phyloP scores from a whole-genome alignment of 73 alveolate species.

The Tetrahymena borealis region DNA sequence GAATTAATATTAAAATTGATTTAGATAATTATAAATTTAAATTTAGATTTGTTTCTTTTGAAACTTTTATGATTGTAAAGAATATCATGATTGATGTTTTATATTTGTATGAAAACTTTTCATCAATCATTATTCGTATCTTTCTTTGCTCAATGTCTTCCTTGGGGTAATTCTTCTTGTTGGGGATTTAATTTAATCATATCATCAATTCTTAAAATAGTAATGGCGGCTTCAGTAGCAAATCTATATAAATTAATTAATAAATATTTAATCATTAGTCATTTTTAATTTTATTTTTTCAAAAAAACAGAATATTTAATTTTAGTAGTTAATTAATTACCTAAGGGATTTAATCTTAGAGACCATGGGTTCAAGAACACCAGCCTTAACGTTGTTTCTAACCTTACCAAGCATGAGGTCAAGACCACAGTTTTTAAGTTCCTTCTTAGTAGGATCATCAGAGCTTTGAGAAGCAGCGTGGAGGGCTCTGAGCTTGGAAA shows the following conservation, averaged over 20 bases:
- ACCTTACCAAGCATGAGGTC: slow-evolving; percentile 90
- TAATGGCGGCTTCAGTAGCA: slow-evolving; percentile 99
- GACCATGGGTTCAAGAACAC: slow-evolving; percentile 97
- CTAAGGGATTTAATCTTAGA: slow-evolving; percentile 87
- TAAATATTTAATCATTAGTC: no score
- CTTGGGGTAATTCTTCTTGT: slow-evolving; percentile 53
- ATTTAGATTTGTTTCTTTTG: no score
- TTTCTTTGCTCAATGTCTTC: slow-evolving; percentile 32
- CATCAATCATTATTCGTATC: neutral
- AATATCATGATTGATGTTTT: no score
- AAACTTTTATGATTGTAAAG: no score
- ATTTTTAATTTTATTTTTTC: neutral
- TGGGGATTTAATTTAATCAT: slow-evolving; percentile 84
- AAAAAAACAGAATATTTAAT: neutral
- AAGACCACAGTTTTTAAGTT: slow-evolving; percentile 79
- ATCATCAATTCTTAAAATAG: slow-evolving; percentile 95
- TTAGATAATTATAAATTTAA: neutral
- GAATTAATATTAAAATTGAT: neutral
- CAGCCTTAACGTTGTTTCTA: slow-evolving; percentile 92
- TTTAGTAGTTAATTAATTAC: neutral
- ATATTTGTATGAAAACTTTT: neutral
- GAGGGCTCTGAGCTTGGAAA: slow-evolving; percentile 86
- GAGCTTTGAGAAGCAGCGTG: slow-evolving; percentile 77
- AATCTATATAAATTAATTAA: slow-evolving; percentile 36
- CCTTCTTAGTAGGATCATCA: slow-evolving; percentile 51